Evolutionary conservation across 78 protist genomes (phyloP), one percentile per base, ranked within the genome.

Genomic region (Dictyostelium intermedium): DNA sequence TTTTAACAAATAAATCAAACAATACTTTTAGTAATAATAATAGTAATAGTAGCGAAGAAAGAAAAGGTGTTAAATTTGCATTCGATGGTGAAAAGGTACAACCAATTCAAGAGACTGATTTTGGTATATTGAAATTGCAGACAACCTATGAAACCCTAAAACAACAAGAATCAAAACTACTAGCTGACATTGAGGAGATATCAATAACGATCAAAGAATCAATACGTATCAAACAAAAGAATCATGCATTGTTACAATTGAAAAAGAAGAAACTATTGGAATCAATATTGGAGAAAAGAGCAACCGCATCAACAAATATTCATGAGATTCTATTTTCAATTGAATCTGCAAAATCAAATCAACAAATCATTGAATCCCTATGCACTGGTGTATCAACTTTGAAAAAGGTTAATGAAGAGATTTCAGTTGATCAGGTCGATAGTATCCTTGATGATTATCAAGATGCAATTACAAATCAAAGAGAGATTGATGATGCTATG

Each of bases 401-500:
- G 20, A 87, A 87, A 25, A 78, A 77, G 8, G 47, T 87, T 2
- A 87, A 87, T 79, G 80, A 78, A 30, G 50, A 79, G 34, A 27
- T 87, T 32, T 43, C 93, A 13, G 85, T 87, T 1, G 93, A 87
- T 4, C 86, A 87, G 47, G 93, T 87, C 16, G 78, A 87, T 34
- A 60, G 69, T 18, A 43, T 87, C 3, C 69, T 87, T 30, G 93
- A 87, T 32, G 85, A 87, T 50, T 79, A 56, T 79, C 77, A 79
- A 77, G 93, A 87, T 27, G 73, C 72, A 7, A 41, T 87, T 23
- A 32, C 82, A n/a, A 43, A 87, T 79, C 93, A 87, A 37, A 87
- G 72, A 43, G 93, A 87, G 66, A 87, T 87, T 79, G 93, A 87
- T 37, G 93, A 87, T 30, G 93, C 85, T 27, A n/a, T 87, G 20